These are phyloP conservation scores for Cladosporium austrohemisphaericum DNA, from an alignment of 2,329 filamentous ascomycete species.

Conservation along the genomic window DNA sequence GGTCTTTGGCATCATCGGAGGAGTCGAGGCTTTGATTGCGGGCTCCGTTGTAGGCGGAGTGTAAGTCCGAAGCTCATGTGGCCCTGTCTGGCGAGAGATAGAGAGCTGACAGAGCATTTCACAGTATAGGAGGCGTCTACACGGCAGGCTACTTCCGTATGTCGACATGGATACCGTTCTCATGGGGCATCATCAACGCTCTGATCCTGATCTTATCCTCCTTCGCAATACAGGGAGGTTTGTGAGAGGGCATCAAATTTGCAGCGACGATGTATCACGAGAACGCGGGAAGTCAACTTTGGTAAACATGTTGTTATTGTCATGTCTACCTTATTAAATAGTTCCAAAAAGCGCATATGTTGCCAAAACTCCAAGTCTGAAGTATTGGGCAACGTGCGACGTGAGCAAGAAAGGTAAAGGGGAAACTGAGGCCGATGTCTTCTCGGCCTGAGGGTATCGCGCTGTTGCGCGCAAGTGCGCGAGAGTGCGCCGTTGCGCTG, in stretches of 20 bases:
- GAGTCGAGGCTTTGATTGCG: slow-evolving; percentile 71
- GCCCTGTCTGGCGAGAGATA: slow-evolving; percentile 1
- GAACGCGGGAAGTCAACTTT: too few species aligned
- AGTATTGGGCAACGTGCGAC: too few species aligned
- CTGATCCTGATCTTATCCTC: slow-evolving; percentile 79
- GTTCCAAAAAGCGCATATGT: too few species aligned
- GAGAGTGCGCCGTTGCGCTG: too few species aligned
- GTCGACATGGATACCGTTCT: slow-evolving; percentile 90
- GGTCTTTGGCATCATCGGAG: slow-evolving; percentile 67
- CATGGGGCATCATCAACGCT: slow-evolving; percentile 83
- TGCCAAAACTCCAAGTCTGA: too few species aligned
- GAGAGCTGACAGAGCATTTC: slow-evolving; percentile 15
- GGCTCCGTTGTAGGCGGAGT: slow-evolving; percentile 78
- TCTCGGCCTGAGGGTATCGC: too few species aligned
- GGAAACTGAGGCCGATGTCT: too few species aligned
- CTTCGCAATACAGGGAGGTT: slow-evolving; percentile 86
- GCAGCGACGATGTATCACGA: background rate
- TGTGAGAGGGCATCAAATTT: slow-evolving; percentile 57
- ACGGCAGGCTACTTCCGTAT: slow-evolving; percentile 78
- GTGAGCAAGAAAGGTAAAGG: too few species aligned
- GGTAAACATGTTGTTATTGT: background rate
- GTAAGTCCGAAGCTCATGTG: slow-evolving; percentile 48
- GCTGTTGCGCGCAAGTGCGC: too few species aligned
- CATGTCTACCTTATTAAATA: too few species aligned
- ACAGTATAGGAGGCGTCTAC: slow-evolving; percentile 74